Evolutionary conservation across 106 monocot species (phyloP), one percentile per base, ranked within the genome.

Genomic region (Platanthera guangdongensis): DNA sequence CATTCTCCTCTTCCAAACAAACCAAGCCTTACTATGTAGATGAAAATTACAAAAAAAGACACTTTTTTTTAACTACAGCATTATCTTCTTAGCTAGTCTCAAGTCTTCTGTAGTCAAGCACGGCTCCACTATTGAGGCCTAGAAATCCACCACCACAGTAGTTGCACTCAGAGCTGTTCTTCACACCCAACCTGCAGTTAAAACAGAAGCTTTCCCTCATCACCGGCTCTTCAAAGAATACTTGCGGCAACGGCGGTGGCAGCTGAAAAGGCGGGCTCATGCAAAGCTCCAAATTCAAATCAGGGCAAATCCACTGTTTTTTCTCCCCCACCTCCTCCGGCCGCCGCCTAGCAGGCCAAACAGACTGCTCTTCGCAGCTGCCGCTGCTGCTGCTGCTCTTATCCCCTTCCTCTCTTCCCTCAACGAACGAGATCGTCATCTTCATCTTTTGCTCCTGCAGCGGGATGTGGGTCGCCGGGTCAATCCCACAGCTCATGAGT

Each of bases 401-500:
- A 45, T 46, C 32, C 47, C 1, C 46, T 70, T 46, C 70, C 39
- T 21, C 59, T 60, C 59, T 72, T 19, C 28, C 47, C 73, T 73
- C 39, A 16, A 16, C 22, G 78, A 77, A 78, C 9, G 51, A 47
- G 55, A 68, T 13, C n/a, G 73, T 7, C 4, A 30, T 50, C 72
- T 19, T 47, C 47, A 25, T 3, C 6, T 16, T 63, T 22, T 22
- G 49, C 51, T 12, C 59, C 78, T 28, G 60, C 53, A 88, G 5
- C 4, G 79, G 83, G 14, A 76, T 73, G 68, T 89, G 90, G 7
- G 86, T 90, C 3, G 82, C 78, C 0, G 90, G 90, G 73, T 90
- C 87, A 11, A 90, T 80, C 19, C 90, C 90, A 19, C 82, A 64
- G 64, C 57, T 83, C 75, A 90, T 30, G 49, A 90, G 78, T 85